Base-by-base conservation (phyloP, 192 early-diverging fungal species). In the Coemansia reversa region DNA sequence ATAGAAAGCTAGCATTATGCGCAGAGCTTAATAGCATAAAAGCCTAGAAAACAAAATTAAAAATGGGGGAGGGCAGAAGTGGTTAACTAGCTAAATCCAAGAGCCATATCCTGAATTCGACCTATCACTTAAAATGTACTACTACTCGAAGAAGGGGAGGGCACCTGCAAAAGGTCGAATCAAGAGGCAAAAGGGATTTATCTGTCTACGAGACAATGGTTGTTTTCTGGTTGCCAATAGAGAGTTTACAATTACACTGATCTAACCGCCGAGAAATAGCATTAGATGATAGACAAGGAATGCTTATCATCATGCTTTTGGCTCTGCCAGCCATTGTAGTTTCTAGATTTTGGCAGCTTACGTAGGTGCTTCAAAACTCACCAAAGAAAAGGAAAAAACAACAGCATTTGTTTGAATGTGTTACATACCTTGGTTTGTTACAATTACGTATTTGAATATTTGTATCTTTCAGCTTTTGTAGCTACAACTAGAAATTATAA, bases 11-110 rank as follows among this genome's bases (percentile, higher is more conserved):
- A 9, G 19, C 29, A 45, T 62, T 52, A 62, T 62, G 60, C 60
- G 60, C 60, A 62, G 60, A 62, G 35, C 35, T 20, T 20, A 33
- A n/a, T 62, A 28, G 60, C 60, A 62, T 62, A 35, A 51, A 62
- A 52, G 60, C 49, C 32, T 48, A 24, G 50, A 42, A 33, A 16
- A 0, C 9, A 45, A 16, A 45, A 16, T 33, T 45, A 58, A 42
- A 33, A 58, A 29, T 35, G 55, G 30, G 55, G 19, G 29, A 32
- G 55, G 29, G 29, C 20, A 14, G 14, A 27, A 35, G 55, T n/a
- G 33, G 30, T 35, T 30, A 22, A n/a, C 29, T 28, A 57, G n/a
- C 19, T 39, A 29, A 30, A 20, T 57, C 55, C 9, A 4, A 42
- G 25, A 58, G 39, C 12, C 12, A 45, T 45, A 45, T 45, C 39